phyloP scores from a whole-genome alignment of 2,329 filamentous ascomycete genomes.

The Penicillium sp. region DNA sequence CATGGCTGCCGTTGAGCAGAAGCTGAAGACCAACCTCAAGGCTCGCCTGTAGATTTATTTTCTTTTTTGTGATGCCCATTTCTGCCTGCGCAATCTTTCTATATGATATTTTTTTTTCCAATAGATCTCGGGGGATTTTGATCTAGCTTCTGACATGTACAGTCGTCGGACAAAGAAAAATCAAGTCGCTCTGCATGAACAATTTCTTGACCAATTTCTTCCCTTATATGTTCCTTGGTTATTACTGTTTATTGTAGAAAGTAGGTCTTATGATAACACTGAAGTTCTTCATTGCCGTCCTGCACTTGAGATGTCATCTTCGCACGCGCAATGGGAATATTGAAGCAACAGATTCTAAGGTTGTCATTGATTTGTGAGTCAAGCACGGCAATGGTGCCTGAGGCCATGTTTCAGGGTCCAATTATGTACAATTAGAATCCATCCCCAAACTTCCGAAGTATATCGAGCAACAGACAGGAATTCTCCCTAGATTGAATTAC shows the following conservation, averaged over 20 bases:
- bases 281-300: neutral
- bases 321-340: too few species aligned
- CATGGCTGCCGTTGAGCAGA: slow-evolving; percentile 85
- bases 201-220: neutral
- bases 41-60: slow-evolving; percentile 31
- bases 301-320: too few species aligned
- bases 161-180: slow-evolving; percentile 16
- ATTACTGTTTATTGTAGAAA: neutral
- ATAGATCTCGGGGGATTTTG: slow-evolving; percentile 12
- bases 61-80: slow-evolving; percentile 10
- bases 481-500: neutral
- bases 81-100: neutral
- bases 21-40: slow-evolving; percentile 72
- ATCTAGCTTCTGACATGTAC: slow-evolving; percentile 18
- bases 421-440: too few species aligned
- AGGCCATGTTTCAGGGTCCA: too few species aligned
- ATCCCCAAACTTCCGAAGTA: neutral
- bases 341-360: too few species aligned
- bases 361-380: too few species aligned
- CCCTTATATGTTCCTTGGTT: neutral
- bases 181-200: slow-evolving; percentile 5
- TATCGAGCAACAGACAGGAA: neutral
- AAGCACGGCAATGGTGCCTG: too few species aligned
- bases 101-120: slow-evolving; percentile 17
- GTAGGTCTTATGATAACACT: neutral